Evolutionary conservation across 306 rosid species (phyloP).

Genomic region (Cucumis cinereus): DNA sequence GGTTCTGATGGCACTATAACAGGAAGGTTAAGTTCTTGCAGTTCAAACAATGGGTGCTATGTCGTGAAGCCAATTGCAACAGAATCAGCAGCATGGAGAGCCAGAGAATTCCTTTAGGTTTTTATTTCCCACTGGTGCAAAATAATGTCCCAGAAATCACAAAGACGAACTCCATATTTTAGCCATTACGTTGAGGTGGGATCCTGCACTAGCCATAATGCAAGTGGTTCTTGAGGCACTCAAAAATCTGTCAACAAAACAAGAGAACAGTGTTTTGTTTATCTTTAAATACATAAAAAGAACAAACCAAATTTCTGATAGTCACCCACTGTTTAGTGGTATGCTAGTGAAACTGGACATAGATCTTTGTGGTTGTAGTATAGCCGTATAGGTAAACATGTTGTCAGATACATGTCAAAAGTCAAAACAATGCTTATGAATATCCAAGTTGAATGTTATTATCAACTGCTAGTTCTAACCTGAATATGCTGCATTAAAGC

Average conservation of each 20-base stretch:
- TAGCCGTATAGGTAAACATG: not conserved
- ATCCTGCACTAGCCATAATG: not conserved
- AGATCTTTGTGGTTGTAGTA: not conserved
- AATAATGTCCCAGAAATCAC: not conserved
- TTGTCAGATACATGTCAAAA: not conserved
- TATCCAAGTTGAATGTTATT: not conserved
- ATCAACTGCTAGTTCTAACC: not conserved
- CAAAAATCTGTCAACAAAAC: not conserved
- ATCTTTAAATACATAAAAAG: not conserved
- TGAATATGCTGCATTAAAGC: not conserved
- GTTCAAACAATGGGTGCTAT: constrained; percentile 4
- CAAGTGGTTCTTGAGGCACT: not conserved
- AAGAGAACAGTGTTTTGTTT: not conserved
- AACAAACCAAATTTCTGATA: not conserved
- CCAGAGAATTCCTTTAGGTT: not conserved
- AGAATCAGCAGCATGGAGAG: constrained; percentile 6
- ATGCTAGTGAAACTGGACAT: not conserved
- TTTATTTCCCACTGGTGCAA: not conserved
- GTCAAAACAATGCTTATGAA: not conserved
- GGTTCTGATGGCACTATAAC: constrained; percentile 6
- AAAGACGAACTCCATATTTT: not conserved
- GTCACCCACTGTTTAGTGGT: not conserved
- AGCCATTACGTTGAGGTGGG: not conserved
- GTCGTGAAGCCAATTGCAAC: not conserved
- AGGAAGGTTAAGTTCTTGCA: constrained; percentile 5